Evolutionary conservation across 352 stramenopile genomes (phyloP).

Genomic region (Phytophthora cryptogea): DNA sequence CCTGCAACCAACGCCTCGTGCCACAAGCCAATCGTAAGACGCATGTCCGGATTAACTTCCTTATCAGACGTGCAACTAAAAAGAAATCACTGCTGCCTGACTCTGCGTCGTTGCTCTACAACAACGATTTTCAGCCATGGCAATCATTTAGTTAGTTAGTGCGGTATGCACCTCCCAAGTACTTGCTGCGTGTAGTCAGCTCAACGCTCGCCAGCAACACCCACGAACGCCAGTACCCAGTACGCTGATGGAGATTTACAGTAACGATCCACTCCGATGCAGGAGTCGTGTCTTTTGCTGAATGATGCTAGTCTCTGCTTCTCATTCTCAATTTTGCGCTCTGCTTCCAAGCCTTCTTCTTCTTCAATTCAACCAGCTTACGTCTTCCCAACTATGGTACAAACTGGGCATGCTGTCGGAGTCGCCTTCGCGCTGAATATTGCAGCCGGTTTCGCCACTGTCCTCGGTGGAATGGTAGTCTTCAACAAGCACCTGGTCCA

Average conservation of each 20-base stretch:
- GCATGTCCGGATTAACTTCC: slow-evolving; percentile 9
- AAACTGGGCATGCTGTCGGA: slow-evolving; percentile 36
- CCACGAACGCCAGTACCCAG: slow-evolving; percentile 4
- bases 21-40: slow-evolving; percentile 13
- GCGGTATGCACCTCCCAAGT: not conserved
- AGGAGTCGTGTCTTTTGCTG: slow-evolving; percentile 5
- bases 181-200: slow-evolving; percentile 5
- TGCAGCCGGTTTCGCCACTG: slow-evolving; percentile 60
- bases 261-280: not conserved
- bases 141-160: not conserved
- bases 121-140: slow-evolving; percentile 4
- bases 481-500: slow-evolving; percentile 57
- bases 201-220: slow-evolving; percentile 5
- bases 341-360: slow-evolving; percentile 2
- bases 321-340: slow-evolving; percentile 22
- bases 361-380: not conserved
- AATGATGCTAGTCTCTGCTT: not conserved
- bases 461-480: slow-evolving; percentile 55
- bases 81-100: slow-evolving; percentile 11
- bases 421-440: slow-evolving; percentile 56
- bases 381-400: slow-evolving; percentile 29
- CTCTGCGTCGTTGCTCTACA: not conserved
- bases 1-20: not conserved
- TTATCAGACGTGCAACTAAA: not conserved
- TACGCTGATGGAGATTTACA: not conserved